Percentiles rank a stretch among this genome's conserved stretches.
These are phyloP conservation scores for Quercus mongolica DNA, from an alignment of 306 rosid species.

Conservation along the genomic window DNA sequence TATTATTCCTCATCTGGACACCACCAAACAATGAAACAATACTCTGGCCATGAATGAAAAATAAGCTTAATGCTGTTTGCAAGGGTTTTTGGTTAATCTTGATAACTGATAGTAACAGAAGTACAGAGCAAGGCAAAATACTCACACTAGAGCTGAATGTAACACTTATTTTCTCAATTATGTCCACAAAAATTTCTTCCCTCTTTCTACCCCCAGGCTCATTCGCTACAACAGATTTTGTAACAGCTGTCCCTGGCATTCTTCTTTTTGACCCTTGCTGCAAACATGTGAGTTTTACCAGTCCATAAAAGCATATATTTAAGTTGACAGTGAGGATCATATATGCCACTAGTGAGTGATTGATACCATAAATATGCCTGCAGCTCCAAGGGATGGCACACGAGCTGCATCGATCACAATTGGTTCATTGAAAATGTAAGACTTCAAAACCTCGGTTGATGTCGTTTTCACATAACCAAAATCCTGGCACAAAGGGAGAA, in stretches of 20 bases:
- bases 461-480: conserved; percentile 92
- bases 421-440: conserved; percentile 85
- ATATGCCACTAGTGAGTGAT: not conserved
- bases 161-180: conserved; percentile 91
- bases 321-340: not conserved
- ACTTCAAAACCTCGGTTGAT: conserved; percentile 92
- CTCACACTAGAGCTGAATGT: conserved; percentile 96
- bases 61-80: not conserved
- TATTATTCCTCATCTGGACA: no score
- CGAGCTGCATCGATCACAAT: conserved; percentile 60
- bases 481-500: conserved; percentile 49
- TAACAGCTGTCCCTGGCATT: conserved; percentile 87
- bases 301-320: conserved; percentile 20
- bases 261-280: conserved; percentile 81
- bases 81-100: not conserved
- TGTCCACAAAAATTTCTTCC: conserved; percentile 92
- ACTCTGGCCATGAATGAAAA: not conserved
- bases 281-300: conserved; percentile 27
- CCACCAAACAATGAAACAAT: no score
- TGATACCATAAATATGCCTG: conserved; percentile 75
- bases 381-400: conserved; percentile 72
- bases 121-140: not conserved
- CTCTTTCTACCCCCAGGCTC: conserved; percentile 92
- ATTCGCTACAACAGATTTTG: conserved; percentile 86
- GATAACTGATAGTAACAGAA: not conserved